Evolutionary conservation across 2,329 filamentous ascomycete genomes (phyloP), one percentile per base, ranked within the genome.

Genomic region (Alternaria brassicicola): DNA sequence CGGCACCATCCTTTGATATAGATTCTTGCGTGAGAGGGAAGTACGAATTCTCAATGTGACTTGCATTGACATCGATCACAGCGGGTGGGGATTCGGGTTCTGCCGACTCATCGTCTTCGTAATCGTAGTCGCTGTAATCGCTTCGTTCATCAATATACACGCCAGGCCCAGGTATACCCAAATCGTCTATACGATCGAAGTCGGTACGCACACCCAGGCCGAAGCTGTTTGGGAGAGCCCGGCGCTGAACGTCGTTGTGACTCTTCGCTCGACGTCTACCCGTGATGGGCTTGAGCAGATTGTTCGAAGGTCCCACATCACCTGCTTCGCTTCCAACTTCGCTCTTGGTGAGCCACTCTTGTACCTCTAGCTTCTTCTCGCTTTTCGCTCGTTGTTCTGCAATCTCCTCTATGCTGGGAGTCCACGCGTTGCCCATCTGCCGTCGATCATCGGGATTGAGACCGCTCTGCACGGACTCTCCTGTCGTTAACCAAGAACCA

Each of bases 321-420:
- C 77, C 80, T 15, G 78, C 79, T 39, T 80, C 80, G 62, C 80
- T 84, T n/a, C 80, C 80, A 12, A 79, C 78, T 54, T 78, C 76
- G 54, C 74, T 79, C 51, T 74, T 78, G 13, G 74, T 79, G 3
- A 85, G 78, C 85, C 85, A 87, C 21, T 79, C 76, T 50, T 79
- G 77, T 31, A 87, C 84, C 52, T 85, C 82, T 8, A 79, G 76
- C 56, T 85, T 84, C 65, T 81, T 85, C 49, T 85, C 81, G 3
- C 80, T 78, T 30, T 79, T 73, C 31, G 80, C 74, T 48, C 81
- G 78, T 56, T 80, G 75, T 41, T 80, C 74, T 46, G 81, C 78
- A 47, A 84, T 73, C 25, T 86, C 83, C 46, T 84, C 82, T 7
- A 84, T 74, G 47, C 79, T 85, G 13, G 78, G 78, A 4, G 84